Evolutionary conservation across 2,329 filamentous ascomycete genomes (phyloP), one percentile per base, ranked within the genome.

Genomic region (Apiospora koreana): DNA sequence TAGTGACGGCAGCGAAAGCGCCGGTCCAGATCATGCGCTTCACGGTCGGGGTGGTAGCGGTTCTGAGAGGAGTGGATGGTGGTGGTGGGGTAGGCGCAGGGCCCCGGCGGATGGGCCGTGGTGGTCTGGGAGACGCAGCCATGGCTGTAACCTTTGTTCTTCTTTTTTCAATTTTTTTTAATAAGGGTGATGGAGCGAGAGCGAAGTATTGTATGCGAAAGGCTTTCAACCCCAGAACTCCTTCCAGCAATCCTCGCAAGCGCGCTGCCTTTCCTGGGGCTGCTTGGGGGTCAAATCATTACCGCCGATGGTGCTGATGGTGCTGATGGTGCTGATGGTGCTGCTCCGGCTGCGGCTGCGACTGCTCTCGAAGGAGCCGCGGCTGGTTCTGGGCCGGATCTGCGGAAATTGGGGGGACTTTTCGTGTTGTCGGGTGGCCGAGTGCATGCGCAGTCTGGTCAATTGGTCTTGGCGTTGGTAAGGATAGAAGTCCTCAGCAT

Each of bases 1-100:
- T 79, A 71, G 85, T 81, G 70, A 86, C 81, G 71, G 84, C 84
- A 3, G 81, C 83, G 72, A 86, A 81, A 43, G 83, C 84, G 43
- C 77, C 80, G n/a, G 85, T 85, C 69, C 77, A 77, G 45, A 79
- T 71, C 25, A 78, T 18, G 46, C 74, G 73, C 72, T 77, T 79
- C 43, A 70, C 38, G 18, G 62, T 71, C 43, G 73, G 71, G 42
- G 71, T 73, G 21, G 67, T 43, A 41, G n/a, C 43, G 69, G 35
- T 25, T 62, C 23, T 43, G 28, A 66, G 54, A 14, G 54, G 28
- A 4, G 31, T 38, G 54, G 41, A 14, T 50, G 31, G 45, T 4
- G 45, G 65, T 21, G 5, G 41, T 68, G 23, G 70, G 21, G 12
- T 42, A 16, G 70, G 71, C 21, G 71, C 68, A 3, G 69, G 43